Base-by-base conservation (phyloP, 352 stramenopile genomes). In the Phytophthora fragariae region DNA sequence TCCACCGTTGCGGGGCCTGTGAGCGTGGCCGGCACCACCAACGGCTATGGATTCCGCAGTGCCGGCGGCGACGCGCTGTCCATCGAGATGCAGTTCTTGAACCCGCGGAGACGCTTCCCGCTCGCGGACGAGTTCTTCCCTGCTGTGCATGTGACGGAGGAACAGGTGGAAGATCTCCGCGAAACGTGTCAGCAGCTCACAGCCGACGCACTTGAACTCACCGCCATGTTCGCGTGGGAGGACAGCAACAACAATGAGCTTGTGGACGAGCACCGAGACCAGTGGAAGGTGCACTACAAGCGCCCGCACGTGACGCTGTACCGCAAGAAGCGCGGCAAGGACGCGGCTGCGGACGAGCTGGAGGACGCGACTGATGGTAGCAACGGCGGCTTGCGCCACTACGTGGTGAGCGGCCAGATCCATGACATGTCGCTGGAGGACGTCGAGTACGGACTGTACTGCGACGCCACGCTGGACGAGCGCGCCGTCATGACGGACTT, bases 71-170 rank as follows among this genome's bases (percentile, higher is more conserved):
- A 88, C 33, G 73, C 83, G 58, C 75, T 89, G 39, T 89, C 84
- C 41, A 91, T 91, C 56, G 84, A 91, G 53, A 82, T 91, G 68
- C 74, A 86, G 58, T 82, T 72, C 52, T 65, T 85, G 39, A 89
- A 92, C 66, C 84, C 82, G 41, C 79, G 84, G 2, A 75, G 84
- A 24, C 84, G 84, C 7, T 92, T 92, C 68, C 84, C 84, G 17
- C 74, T 92, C 17, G 75, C 66, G 15, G 77, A 89, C 49, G 81
- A 90, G 60, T 80, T 72, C 59, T 72, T 92, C n/a, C 84, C 84
- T 57, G 66, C 68, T 35, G 82, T 86, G 14, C 53, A 73, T 53
- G 65, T 92, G 39, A 75, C 70, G 15, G 53, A 65, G 6, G 77
- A 83, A 35, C 74, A 89, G 52, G 66, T 76, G 55, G 62, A 80